These are phyloP conservation scores for Erythrophleum fordii DNA, from an alignment of 306 rosid genomes.

Conservation along the genomic window DNA sequence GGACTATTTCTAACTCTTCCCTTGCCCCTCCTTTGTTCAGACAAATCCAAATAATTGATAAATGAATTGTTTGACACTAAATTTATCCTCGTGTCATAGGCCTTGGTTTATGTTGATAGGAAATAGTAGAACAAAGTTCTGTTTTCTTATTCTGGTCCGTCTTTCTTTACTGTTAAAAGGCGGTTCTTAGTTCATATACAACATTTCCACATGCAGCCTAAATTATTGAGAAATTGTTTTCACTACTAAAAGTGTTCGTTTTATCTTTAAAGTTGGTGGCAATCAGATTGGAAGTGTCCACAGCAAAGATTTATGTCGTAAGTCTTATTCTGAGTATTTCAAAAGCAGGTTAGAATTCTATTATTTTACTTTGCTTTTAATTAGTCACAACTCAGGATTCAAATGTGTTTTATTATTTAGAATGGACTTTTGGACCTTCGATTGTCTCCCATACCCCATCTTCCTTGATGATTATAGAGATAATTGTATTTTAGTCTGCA, in stretches of 20 bases:
- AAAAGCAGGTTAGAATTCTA: too few relatives aligned
- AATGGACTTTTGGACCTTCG: too few relatives aligned
- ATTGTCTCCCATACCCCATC: too few relatives aligned
- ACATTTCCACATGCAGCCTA: not conserved
- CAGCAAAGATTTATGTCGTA: slow-evolving; percentile 94
- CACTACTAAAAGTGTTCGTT: slow-evolving; percentile 29
- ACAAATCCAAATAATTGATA: slow-evolving; percentile 60
- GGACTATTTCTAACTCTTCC: slow-evolving; percentile 37
- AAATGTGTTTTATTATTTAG: too few relatives aligned
- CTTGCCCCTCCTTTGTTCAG: slow-evolving; percentile 40
- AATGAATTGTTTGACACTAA: not conserved
- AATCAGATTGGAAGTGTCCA: slow-evolving; percentile 77
- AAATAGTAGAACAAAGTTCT: not conserved
- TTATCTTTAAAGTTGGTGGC: slow-evolving; percentile 71
- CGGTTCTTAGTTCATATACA: slow-evolving; percentile 8
- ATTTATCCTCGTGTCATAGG: not conserved
- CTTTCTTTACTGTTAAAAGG: slow-evolving; percentile 29
- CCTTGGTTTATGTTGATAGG: not conserved
- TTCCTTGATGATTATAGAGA: too few relatives aligned
- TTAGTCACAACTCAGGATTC: too few relatives aligned
- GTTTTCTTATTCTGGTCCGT: not conserved
- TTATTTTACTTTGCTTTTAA: too few relatives aligned
- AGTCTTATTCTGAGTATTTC: slow-evolving; percentile 55
- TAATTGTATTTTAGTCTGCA: too few relatives aligned
- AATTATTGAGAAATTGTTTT: slow-evolving; percentile 16